Evolutionary conservation across 306 rosid species (phyloP), one percentile per base, ranked within the genome.

Genomic region (Rubus parviflorus): DNA sequence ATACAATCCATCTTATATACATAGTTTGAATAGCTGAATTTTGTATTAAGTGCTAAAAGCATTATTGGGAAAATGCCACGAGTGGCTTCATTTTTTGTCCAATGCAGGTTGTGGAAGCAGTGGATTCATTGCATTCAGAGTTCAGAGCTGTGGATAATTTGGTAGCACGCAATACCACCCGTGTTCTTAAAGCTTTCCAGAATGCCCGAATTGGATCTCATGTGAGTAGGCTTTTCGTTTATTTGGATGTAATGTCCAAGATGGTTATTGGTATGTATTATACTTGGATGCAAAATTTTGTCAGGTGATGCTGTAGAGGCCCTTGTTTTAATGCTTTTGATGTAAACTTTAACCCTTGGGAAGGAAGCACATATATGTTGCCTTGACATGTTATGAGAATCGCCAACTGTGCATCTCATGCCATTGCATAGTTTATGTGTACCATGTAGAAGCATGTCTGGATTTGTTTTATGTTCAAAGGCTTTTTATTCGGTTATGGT

Each of bases 171-270:
- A 94, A 91, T 78, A 85, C 94, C 41, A 71, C 76, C 51, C 97
- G 91, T 56, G 97, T 88, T 76, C 94, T 94, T 42, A 85, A 86
- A 78, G 96, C 97, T 80, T 94, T 90, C 80, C 96, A 87, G 77
- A 86, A 89, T 77, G 93, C 88, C 65, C 89, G 96, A 82, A 84
- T 94, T 87, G 98, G 98, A 82, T 88, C 91, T 80, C 97, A 90
- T 88, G 98, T 94, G 70, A 83, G 91, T 81, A 19, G 47, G 51
- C 17, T 14, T 51, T 20, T 74, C 9, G 47, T 20, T 74, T n/a
- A 71, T 75, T 63, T 67, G 35, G 54, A 69, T 61, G 68, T 38
- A 11, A 41, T 61, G 49, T 45, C 40, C 19, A 30, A 22, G 71
- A 72, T 76, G 74, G 64, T 60, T 20, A n/a, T 16, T 23, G 43